A percentile compares a stretch with the other conserved stretches of the same genome.
phyloP scores from a whole-genome alignment of 176 grass and related monocot species.

The Paspalum notatum region DNA sequence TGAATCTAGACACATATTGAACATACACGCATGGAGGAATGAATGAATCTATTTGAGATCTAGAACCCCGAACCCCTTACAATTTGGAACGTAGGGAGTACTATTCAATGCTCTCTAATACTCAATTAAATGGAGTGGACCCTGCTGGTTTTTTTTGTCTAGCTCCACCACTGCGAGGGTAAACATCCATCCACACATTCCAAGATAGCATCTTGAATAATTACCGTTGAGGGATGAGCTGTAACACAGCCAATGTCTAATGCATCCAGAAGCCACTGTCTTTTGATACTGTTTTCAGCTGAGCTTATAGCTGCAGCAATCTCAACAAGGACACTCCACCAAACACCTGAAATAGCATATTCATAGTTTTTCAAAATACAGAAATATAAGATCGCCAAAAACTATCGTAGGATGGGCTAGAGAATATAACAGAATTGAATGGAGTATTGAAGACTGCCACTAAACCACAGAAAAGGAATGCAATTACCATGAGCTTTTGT shows the following conservation, averaged over 20 bases:
- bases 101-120: too few species aligned
- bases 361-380: constrained; percentile 1
- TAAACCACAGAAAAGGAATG: constrained; percentile 35
- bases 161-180: too few species aligned
- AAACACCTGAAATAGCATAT: constrained; percentile 56
- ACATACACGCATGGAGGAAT: too few species aligned
- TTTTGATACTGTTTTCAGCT: constrained; percentile 56
- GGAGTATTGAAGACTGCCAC: not conserved
- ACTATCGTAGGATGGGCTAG: not conserved
- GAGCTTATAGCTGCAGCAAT: constrained; percentile 59
- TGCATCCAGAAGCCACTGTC: constrained; percentile 94
- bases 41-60: too few species aligned
- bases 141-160: too few species aligned
- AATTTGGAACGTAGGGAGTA: too few species aligned
- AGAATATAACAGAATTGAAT: constrained; percentile 9
- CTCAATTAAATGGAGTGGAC: too few species aligned
- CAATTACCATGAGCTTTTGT: constrained; percentile 71
- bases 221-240: constrained; percentile 78
- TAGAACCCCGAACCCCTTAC: too few species aligned
- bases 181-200: constrained; percentile 20
- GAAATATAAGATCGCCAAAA: not conserved
- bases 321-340: constrained; percentile 90
- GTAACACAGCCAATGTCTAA: constrained; percentile 77
- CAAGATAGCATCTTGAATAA: constrained; percentile 21
- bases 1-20: too few species aligned